Evolutionary conservation across 2,329 filamentous ascomycete genomes (phyloP).

Genomic region (Fusarium concolor): DNA sequence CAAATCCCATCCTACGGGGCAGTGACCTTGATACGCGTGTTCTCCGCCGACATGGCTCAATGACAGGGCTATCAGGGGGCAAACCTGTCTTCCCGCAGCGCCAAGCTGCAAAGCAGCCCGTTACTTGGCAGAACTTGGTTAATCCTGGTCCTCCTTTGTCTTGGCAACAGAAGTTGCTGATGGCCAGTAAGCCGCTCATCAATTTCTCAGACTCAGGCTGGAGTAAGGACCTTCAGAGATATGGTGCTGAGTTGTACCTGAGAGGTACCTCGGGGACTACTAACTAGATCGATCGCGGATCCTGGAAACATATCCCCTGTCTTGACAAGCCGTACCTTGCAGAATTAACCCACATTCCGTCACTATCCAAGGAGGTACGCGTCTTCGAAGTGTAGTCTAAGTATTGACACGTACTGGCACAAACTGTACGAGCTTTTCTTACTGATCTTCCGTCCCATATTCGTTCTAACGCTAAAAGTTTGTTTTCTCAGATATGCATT

Average conservation of each 20-base stretch:
- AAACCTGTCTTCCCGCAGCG: slow-evolving; percentile 30
- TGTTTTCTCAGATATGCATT: background rate
- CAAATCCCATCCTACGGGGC: slow-evolving; percentile 26
- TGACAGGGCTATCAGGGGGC: slow-evolving; percentile 33
- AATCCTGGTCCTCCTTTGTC: slow-evolving; percentile 11
- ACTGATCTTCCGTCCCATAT: background rate
- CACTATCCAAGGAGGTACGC: slow-evolving; percentile 22
- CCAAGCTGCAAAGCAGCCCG: slow-evolving; percentile 30
- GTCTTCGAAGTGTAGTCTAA: slow-evolving; percentile 17
- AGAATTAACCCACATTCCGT: slow-evolving; percentile 36
- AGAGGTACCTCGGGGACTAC: slow-evolving; percentile 9
- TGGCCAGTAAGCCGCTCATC: slow-evolving; percentile 8
- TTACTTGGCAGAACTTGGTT: slow-evolving; percentile 24
- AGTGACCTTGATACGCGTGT: slow-evolving; percentile 25
- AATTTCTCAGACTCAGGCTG: background rate
- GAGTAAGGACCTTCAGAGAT: background rate
- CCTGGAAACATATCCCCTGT: slow-evolving; percentile 25
- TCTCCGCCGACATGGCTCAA: slow-evolving; percentile 20
- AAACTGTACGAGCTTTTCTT: slow-evolving; percentile 24
- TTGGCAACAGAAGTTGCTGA: slow-evolving; percentile 14
- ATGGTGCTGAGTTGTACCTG: slow-evolving; percentile 6
- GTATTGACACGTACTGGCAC: slow-evolving; percentile 11
- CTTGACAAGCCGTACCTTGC: slow-evolving; percentile 35
- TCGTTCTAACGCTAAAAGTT: background rate
- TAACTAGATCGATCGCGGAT: slow-evolving; percentile 39